Evolutionary conservation across 768 basidiomycete genomes (phyloP).

Genomic region (Lentinula lateritia): DNA sequence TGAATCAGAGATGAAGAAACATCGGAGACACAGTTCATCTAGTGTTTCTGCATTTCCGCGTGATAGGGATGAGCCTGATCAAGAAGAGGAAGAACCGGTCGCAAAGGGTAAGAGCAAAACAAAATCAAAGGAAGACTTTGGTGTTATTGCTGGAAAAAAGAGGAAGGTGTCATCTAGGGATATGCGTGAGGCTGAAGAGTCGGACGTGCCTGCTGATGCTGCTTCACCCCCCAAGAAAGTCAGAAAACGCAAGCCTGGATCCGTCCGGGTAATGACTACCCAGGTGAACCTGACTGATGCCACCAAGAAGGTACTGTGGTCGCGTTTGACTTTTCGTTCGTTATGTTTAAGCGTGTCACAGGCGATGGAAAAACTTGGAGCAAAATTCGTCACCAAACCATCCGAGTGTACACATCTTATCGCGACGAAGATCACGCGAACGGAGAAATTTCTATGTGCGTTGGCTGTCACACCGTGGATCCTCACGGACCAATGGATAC

Average conservation of each 20-base stretch:
- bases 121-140: neutral
- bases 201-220: neutral
- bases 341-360: slow-evolving; percentile 19
- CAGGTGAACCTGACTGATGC: slow-evolving; percentile 53
- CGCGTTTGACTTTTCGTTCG: neutral
- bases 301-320: slow-evolving; percentile 48
- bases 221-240: neutral
- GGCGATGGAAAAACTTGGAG: slow-evolving; percentile 63
- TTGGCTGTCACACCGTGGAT: slow-evolving; percentile 58
- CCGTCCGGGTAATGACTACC: slow-evolving; percentile 61
- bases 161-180: neutral
- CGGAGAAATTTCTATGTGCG: slow-evolving; percentile 85
- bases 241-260: slow-evolving; percentile 3
- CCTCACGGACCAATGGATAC: slow-evolving; percentile 66
- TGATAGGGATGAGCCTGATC: slow-evolving; percentile 18
- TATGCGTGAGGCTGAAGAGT: neutral
- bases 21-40: slow-evolving; percentile 22
- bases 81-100: slow-evolving; percentile 13
- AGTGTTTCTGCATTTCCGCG: slow-evolving; percentile 15
- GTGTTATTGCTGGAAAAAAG: slow-evolving; percentile 5
- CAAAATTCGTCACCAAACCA: slow-evolving; percentile 53
- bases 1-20: slow-evolving; percentile 58
- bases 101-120: slow-evolving; percentile 2
- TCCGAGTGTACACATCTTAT: slow-evolving; percentile 78
- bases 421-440: slow-evolving; percentile 63